Base-by-base conservation (phyloP, 2,329 filamentous ascomycete genomes). In the Xylaria sp. region DNA sequence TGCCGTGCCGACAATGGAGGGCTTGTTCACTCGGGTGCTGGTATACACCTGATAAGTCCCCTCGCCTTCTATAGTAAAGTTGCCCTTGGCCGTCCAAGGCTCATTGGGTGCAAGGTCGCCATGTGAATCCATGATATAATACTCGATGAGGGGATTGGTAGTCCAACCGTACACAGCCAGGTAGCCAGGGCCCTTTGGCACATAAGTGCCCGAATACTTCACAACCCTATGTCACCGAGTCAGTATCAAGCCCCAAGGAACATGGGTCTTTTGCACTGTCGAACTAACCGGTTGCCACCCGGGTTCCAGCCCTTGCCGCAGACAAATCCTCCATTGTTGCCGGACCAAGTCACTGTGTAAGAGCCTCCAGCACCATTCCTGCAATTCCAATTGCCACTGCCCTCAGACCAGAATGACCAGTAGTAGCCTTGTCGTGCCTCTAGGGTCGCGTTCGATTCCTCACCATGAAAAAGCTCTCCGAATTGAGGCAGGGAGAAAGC, bases 221-320 rank as follows among this genome's bases (percentile, higher is more conserved):
- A 78, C 75, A 14, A 70, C 65, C 28, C 76, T 76, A 38, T 37
- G 15, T 40, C 46, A 17, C 17, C 9, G n/a, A 15, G 49, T 64
- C 43, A 68, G 51, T 28, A 46, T 40, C 14, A 1, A 8, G 12
- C 2, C n/a, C 15, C 42, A 17, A 25, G 14, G 15, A 45, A 46
- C 5, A 55, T 11, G 11, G 31, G 23, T 8, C 15, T 28, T 15
- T 4, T 35, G 2, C 9, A 23, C 5, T 25, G 23, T n/a, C 11
- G 7, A 19, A 60, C 59, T 42, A 43, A 86, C 83, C 82, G 77
- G 12, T 76, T 75, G 55, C 76, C 79, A 47, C 84, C 84, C 14
- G 82, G 78, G 60, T 78, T 80, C 85, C 85, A 87, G 19, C 85
- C 85, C 70, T 87, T 87, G 31, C 85, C 85, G 64, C 78, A 83